phyloP scores from a whole-genome alignment of 2,329 filamentous ascomycete genomes.

The Cordyceps javanica region DNA sequence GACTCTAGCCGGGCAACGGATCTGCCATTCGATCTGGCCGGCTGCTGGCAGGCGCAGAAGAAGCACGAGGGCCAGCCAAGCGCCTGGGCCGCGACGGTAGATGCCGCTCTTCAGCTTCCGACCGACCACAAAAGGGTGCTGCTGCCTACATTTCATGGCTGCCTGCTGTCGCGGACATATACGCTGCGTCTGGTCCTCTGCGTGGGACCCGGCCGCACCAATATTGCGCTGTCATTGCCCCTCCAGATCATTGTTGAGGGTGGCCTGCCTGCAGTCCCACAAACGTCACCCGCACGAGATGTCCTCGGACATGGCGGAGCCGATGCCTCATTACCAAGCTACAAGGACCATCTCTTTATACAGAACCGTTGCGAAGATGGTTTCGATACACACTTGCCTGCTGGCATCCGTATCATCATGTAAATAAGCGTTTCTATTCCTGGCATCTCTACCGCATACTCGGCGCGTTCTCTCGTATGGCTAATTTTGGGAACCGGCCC shows the following conservation, averaged over 20 bases:
- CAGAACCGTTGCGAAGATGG: background rate
- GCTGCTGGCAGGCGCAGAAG: background rate
- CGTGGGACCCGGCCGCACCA: background rate
- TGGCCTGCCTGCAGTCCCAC: background rate
- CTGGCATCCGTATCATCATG: background rate
- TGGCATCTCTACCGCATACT: background rate
- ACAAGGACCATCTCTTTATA: background rate
- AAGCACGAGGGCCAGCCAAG: background rate
- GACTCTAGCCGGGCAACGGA: background rate
- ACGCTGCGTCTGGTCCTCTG: background rate
- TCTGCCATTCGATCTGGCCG: background rate
- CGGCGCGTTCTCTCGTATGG: too few species aligned
- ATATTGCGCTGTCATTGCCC: background rate
- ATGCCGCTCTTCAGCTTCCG: background rate
- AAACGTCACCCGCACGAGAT: background rate
- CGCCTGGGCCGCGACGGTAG: background rate
- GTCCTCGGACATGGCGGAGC: background rate
- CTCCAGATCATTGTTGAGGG: background rate
- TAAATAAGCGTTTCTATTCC: background rate
- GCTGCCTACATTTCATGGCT: slow-evolving; percentile 5
- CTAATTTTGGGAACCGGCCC: too few species aligned
- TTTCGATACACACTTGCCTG: background rate
- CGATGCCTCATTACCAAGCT: background rate
- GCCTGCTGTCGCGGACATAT: slow-evolving; percentile 7
- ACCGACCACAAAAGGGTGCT: background rate